Percentiles rank a stretch among this genome's conserved stretches.
These are phyloP conservation scores for Solanum gandarillasii DNA, from an alignment of 257 asterid species.

Conservation along the genomic window DNA sequence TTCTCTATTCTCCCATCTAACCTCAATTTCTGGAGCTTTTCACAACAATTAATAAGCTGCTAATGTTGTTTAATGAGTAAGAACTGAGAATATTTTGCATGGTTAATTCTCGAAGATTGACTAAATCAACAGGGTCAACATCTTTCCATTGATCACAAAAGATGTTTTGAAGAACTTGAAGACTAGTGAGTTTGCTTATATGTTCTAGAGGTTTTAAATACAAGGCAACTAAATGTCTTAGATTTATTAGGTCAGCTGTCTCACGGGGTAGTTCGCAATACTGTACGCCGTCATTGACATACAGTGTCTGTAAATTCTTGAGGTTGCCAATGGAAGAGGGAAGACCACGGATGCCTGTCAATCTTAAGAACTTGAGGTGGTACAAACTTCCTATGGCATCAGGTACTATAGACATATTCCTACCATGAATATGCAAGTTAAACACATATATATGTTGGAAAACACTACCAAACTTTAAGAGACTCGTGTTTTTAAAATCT, in stretches of 20 bases:
- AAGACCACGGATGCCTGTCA: fast-evolving
- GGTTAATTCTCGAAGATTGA: neutral
- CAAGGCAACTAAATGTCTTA: neutral
- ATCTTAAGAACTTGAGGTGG: neutral
- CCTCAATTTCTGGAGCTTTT: neutral
- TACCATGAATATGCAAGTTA: fast-evolving
- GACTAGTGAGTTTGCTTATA: neutral
- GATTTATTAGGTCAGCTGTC: neutral
- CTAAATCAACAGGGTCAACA: neutral
- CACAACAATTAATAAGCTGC: neutral
- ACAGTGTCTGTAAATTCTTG: neutral
- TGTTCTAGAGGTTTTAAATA: neutral
- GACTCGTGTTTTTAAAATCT: fast-evolving
- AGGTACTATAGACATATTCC: neutral
- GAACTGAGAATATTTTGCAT: fast-evolving
- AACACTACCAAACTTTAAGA: neutral
- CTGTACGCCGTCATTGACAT: too few species aligned
- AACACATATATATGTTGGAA: neutral
- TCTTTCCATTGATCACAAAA: neutral
- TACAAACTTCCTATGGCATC: neutral
- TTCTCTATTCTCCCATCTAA: neutral
- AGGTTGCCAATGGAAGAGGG: neutral
- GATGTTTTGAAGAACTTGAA: neutral
- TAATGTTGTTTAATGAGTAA: neutral
- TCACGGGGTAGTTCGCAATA: neutral